Evolutionary conservation across 306 rosid species (phyloP).

Genomic region (Adenanthera pavonina): DNA sequence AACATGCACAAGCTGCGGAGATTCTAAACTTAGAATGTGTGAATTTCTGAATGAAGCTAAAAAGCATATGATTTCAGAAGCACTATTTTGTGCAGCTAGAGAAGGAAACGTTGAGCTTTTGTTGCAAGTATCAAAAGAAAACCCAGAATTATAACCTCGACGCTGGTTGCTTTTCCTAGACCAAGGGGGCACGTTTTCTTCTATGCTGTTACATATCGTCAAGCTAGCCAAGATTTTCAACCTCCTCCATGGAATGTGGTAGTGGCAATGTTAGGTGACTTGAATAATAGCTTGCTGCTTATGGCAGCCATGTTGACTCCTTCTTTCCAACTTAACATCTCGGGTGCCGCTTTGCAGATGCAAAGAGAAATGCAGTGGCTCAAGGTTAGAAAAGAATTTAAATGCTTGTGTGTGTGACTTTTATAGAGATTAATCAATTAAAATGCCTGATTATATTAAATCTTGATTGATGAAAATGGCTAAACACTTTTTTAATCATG

Average conservation of each 20-base stretch:
- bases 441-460: no score
- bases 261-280: no score
- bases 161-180: background rate
- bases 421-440: no score
- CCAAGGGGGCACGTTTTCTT: background rate
- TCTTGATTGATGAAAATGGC: no score
- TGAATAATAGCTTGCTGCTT: background rate
- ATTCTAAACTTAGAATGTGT: background rate
- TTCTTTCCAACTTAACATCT: background rate
- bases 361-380: background rate
- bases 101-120: background rate
- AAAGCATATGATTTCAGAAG: background rate
- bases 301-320: background rate
- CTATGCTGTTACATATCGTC: background rate
- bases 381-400: background rate
- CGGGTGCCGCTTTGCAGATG: background rate
- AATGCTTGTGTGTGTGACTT: no score
- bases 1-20: background rate
- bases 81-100: no score
- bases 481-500: no score
- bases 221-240: background rate
- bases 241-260: background rate
- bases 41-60: background rate
- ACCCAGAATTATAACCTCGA: background rate
- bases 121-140: background rate